Evolutionary conservation across 2,329 filamentous ascomycete genomes (phyloP), one percentile per base, ranked within the genome.

Genomic region (Ophiosphaerella herpotricha): DNA sequence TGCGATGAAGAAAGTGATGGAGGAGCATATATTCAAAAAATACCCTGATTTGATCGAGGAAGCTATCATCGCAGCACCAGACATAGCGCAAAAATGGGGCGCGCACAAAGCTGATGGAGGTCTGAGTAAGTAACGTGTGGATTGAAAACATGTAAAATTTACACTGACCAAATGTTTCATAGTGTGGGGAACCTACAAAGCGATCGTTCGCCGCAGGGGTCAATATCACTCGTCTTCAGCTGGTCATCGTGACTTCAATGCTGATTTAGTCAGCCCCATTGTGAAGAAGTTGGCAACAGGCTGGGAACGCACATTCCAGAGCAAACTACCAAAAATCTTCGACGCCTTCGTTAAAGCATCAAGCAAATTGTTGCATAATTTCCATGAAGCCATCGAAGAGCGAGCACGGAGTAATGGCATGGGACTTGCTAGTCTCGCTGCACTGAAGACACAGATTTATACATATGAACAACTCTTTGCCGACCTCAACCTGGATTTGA

Each of bases 131-230:
- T 31, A 7, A 40, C 21, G n/a, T 12, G 14, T 14, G 23, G 11
- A 11, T 11, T 18, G 8, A 7, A 6, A 6, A 8, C 13, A 7
- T 14, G 8, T 31, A 7, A 7, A 29, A 12, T n/a, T 7, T 8
- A 9, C 21, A 29, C 38, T 40, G 24, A 40, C 13, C 21, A n/a
- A 6, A n/a, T 35, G 9, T 29, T 35, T 26, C 4, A 7, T 31
- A 11, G 57, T 64, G 31, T 85, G 73, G 70, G 23, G 68, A 2
- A 85, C 83, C 0, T 86, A 85, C 57, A 82, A 79, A 64, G 84
- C 84, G 8, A 76, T 80, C 2, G 80, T 80, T 43, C 73, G 80
- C 35, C 75, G 82, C 38, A 58, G 77, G 46, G 83, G 81, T 5
- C 73, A 75, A 2, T 84, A 70, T 57, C 58, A 67, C 2, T 76